Conservation (phyloP, 169 alveolate genomes). For the Plasmodium reichenowi region DNA sequence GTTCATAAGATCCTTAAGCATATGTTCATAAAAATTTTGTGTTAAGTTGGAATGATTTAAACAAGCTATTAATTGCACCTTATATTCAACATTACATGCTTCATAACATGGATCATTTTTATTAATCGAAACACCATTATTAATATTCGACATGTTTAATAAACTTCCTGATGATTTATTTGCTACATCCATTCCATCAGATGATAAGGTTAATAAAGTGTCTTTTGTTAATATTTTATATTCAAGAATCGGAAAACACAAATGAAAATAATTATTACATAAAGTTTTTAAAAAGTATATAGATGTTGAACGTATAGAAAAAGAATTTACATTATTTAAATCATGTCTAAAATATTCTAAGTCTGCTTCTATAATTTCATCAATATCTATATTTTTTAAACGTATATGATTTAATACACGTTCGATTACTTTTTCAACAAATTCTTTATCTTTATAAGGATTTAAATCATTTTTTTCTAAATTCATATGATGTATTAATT, state of each 20-base stretch:
- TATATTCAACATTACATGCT: slow-evolving; percentile 61
- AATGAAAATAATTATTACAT: slow-evolving; percentile 39
- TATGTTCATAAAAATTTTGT: slow-evolving; percentile 39
- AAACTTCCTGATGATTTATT: neutral
- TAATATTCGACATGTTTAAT: neutral
- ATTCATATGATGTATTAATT: slow-evolving; percentile 54
- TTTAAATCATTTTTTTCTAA: slow-evolving; percentile 27
- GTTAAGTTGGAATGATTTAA: slow-evolving; percentile 43
- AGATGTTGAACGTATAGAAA: slow-evolving; percentile 47
- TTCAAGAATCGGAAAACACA: slow-evolving; percentile 37
- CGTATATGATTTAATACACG: slow-evolving; percentile 51
- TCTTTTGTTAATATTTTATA: slow-evolving; percentile 18
- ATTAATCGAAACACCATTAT: neutral
- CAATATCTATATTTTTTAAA: slow-evolving; percentile 38
- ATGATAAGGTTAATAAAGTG: neutral
- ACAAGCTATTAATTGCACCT: slow-evolving; percentile 38
- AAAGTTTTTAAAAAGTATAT: slow-evolving; percentile 47
- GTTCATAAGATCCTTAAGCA: slow-evolving; percentile 9
- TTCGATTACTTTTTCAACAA: slow-evolving; percentile 35
- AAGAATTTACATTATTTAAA: slow-evolving; percentile 38
- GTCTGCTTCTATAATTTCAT: slow-evolving; percentile 63
- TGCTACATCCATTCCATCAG: neutral
- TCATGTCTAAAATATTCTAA: slow-evolving; percentile 53
- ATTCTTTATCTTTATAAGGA: slow-evolving; percentile 47
- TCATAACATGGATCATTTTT: slow-evolving; percentile 28